Percentiles rank a stretch among this genome's conserved stretches.
Evolutionary conservation across 257 asterid genomes (phyloP).

Genomic region (Eucommia ulmoides): DNA sequence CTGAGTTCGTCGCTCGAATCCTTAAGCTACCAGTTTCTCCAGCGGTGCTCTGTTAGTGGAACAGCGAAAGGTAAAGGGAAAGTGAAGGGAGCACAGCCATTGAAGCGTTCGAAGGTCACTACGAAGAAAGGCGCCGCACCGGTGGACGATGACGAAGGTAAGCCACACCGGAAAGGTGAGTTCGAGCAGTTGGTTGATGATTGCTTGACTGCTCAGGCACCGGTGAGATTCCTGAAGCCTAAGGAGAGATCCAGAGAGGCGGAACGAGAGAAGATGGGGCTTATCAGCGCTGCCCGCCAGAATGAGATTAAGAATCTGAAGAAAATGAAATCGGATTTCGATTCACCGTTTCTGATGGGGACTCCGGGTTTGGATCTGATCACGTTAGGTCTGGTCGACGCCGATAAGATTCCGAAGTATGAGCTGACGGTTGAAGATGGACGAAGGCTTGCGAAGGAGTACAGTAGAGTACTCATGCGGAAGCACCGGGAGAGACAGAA

Average conservation of each 20-base stretch:
- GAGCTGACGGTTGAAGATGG: constrained; percentile 81
- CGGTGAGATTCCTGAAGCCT: constrained; percentile 60
- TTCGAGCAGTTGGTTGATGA: constrained; percentile 53
- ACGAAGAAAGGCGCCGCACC: constrained; percentile 42
- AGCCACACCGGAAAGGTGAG: constrained; percentile 43
- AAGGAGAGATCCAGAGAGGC: constrained; percentile 61
- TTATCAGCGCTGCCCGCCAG: constrained; percentile 46
- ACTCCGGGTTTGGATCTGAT: constrained; percentile 77
- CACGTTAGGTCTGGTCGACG: constrained; percentile 66
- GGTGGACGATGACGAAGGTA: constrained; percentile 21
- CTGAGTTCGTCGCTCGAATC: constrained; percentile 31
- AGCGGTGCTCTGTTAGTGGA: constrained; percentile 73
- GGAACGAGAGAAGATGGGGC: constrained; percentile 73
- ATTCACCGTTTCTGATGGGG: constrained; percentile 44
- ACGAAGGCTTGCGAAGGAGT: constrained; percentile 67
- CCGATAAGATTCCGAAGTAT: constrained; percentile 63
- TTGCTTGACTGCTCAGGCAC: constrained; percentile 56
- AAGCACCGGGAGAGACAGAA: constrained; percentile 80
- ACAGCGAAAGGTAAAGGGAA: constrained; percentile 88
- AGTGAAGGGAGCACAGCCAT: constrained; percentile 40
- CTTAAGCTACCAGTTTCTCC: constrained; percentile 41
- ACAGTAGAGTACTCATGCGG: constrained; percentile 79
- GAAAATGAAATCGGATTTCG: constrained; percentile 36
- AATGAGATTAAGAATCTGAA: constrained; percentile 51
- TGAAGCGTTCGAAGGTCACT: constrained; percentile 56